A percentile compares a stretch with the other conserved stretches of the same genome.
phyloP scores from a whole-genome alignment of 306 rosid genomes.

The Spatholobus suberectus region DNA sequence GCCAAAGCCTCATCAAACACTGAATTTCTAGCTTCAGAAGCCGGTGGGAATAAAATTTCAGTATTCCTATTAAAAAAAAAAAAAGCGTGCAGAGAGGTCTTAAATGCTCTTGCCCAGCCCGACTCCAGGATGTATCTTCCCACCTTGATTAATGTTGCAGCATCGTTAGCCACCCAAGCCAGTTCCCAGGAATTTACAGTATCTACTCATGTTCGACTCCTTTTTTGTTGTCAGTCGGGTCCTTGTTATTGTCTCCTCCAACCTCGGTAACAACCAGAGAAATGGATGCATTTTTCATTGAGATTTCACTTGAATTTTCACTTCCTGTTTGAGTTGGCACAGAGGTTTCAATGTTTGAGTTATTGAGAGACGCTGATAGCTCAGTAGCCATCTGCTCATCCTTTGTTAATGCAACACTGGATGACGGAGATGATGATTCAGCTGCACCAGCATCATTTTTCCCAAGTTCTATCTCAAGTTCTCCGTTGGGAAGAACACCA shows the following conservation, averaged over 20 bases:
- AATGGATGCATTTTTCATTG: slow-evolving; percentile 29
- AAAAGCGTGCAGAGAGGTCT: slow-evolving; percentile 51
- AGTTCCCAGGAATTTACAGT: slow-evolving; percentile 61
- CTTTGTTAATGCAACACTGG: slow-evolving; percentile 48
- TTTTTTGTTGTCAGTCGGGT: slow-evolving; percentile 43
- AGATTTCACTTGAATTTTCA: slow-evolving; percentile 50
- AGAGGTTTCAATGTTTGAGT: slow-evolving; percentile 37
- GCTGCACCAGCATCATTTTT: slow-evolving; percentile 47
- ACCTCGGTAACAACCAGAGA: slow-evolving; percentile 30
- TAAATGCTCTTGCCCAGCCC: slow-evolving; percentile 57
- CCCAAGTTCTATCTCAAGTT: slow-evolving; percentile 53
- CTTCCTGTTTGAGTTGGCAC: slow-evolving; percentile 46
- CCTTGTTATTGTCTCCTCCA: slow-evolving; percentile 45
- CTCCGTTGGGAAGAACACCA: slow-evolving; percentile 72
- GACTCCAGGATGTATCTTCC: slow-evolving; percentile 63
- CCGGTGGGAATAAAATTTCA: slow-evolving; percentile 70
- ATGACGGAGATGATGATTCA: slow-evolving; percentile 56
- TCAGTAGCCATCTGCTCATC: slow-evolving; percentile 49
- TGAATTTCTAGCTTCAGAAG: slow-evolving; percentile 51
- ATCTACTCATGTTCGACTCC: slow-evolving; percentile 51
- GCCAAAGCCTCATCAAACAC: slow-evolving; percentile 45
- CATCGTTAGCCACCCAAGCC: slow-evolving; percentile 60
- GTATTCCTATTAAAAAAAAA: slow-evolving; percentile 51
- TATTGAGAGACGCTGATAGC: slow-evolving; percentile 41
- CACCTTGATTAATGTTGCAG: slow-evolving; percentile 72